Conservation (phyloP, 2,329 filamentous ascomycete genomes). For the Exophiala calicioides region DNA sequence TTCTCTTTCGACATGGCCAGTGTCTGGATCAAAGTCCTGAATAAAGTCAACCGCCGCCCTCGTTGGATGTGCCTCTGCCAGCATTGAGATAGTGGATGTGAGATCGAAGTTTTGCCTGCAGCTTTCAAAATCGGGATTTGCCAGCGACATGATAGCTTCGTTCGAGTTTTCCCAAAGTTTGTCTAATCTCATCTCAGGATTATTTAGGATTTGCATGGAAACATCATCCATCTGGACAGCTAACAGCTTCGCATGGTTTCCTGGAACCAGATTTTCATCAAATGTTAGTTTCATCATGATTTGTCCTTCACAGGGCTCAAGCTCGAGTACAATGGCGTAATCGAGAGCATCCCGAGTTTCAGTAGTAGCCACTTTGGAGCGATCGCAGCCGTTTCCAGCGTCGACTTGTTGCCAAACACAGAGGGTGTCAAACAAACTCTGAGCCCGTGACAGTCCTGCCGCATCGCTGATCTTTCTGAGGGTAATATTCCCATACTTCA, state of each 20-base stretch:
- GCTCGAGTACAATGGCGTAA: slow-evolving; percentile 72
- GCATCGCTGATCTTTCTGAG: slow-evolving; percentile 69
- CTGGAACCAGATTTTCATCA: slow-evolving; percentile 55
- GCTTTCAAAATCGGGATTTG: slow-evolving; percentile 46
- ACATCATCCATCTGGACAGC: slow-evolving; percentile 63
- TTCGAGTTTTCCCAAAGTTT: slow-evolving; percentile 19
- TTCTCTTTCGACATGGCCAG: slow-evolving; percentile 36
- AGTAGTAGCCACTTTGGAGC: slow-evolving; percentile 54
- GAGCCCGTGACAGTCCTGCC: slow-evolving; percentile 56
- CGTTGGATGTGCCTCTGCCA: slow-evolving; percentile 52
- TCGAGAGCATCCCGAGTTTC: slow-evolving; percentile 72
- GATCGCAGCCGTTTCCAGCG: slow-evolving; percentile 36
- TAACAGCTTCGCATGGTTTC: slow-evolving; percentile 58
- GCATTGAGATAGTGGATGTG: slow-evolving; percentile 56
- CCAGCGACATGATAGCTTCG: slow-evolving; percentile 48
- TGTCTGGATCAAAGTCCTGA: slow-evolving; percentile 44
- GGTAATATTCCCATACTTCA: slow-evolving; percentile 65
- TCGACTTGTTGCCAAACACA: slow-evolving; percentile 84
- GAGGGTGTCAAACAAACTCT: slow-evolving; percentile 71
- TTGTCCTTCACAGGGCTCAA: slow-evolving; percentile 61
- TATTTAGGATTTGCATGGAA: slow-evolving; percentile 45
- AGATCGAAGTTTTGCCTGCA: slow-evolving; percentile 48
- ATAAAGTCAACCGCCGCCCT: slow-evolving; percentile 67
- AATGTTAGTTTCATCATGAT: slow-evolving; percentile 58
- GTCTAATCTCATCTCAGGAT: slow-evolving; percentile 36